A percentile compares a stretch with the other conserved stretches of the same genome.
Evolutionary conservation across 1,139 yeast genomes (phyloP).

Genomic region (Candida sp.): DNA sequence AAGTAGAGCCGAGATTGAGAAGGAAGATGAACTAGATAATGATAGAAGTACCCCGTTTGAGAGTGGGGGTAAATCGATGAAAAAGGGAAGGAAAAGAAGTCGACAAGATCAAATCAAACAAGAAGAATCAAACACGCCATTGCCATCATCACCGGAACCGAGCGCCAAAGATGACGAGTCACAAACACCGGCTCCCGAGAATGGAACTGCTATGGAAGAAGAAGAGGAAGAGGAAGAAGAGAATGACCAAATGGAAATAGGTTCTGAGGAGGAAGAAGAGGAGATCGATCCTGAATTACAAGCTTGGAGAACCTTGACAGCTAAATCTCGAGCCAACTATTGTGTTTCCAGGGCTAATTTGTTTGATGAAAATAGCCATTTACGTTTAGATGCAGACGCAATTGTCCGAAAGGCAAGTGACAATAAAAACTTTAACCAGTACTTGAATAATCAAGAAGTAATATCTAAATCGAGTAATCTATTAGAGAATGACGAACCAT

Average conservation of each 20-base stretch:
- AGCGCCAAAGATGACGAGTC: conserved; percentile 7
- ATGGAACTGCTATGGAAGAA: conserved; percentile 23
- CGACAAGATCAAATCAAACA: conserved; percentile 33
- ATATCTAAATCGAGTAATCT: conserved; percentile 41
- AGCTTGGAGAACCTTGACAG: conserved; percentile 79
- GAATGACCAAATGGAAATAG: conserved; percentile 21
- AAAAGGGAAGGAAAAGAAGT: conserved; percentile 42
- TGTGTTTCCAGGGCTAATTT: conserved; percentile 67
- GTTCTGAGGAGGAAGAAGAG: conserved; percentile 45
- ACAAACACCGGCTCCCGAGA: conserved; percentile 11
- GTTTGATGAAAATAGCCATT: conserved; percentile 51
- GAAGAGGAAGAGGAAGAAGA: conserved; percentile 22
- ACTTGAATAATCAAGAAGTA: conserved; percentile 41
- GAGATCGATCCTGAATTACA: conserved; percentile 64
- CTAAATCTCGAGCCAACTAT: conserved; percentile 74
- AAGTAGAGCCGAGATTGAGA: conserved; percentile 82
- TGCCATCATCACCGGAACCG: conserved; percentile 10
- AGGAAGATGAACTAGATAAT: conserved; percentile 51
- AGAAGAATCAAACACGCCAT: conserved; percentile 14
- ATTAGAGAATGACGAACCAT: conserved; percentile 62
- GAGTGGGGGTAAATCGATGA: conserved; percentile 30
- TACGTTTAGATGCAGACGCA: conserved; percentile 70
- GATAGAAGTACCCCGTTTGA: conserved; percentile 20
- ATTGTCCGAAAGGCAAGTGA: conserved; percentile 56
- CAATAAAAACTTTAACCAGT: conserved; percentile 53